These are phyloP conservation scores for Penicillium sp. DNA, from an alignment of 2,329 filamentous ascomycete genomes.

Conservation along the genomic window DNA sequence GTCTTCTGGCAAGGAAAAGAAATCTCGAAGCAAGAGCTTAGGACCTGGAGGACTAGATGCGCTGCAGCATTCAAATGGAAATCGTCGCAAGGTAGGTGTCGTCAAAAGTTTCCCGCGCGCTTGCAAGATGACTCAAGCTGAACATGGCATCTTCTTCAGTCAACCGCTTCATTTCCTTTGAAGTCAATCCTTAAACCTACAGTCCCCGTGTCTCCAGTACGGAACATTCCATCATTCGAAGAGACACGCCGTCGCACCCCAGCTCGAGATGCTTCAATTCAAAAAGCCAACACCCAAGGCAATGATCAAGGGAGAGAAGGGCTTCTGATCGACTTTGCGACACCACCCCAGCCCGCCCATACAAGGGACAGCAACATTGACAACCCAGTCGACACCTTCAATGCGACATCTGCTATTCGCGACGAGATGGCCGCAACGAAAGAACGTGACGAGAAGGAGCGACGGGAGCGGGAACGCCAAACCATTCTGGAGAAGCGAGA, in stretches of 20 bases:
- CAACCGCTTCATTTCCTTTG: constrained; percentile 47
- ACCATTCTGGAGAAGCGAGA: constrained; percentile 74
- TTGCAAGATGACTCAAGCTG: constrained; percentile 7
- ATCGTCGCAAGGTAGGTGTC: constrained; percentile 72
- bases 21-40: constrained; percentile 92
- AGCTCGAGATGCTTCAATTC: constrained; percentile 35
- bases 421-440: constrained; percentile 65
- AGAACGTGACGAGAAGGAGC: constrained; percentile 70
- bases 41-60: constrained; percentile 88
- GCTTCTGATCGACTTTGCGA: constrained; percentile 50
- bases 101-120: constrained; percentile 6
- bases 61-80: constrained; percentile 73
- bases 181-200: constrained; percentile 82
- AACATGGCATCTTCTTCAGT: constrained; percentile 37
- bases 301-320: constrained; percentile 33
- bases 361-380: constrained; percentile 47
- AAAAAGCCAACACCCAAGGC: constrained; percentile 17
- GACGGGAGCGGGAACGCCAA: constrained; percentile 60
- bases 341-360: constrained; percentile 39
- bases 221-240: constrained; percentile 65
- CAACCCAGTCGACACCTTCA: constrained; percentile 54
- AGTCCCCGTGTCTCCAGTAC: constrained; percentile 66
- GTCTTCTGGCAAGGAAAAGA: constrained; percentile 56
- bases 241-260: constrained; percentile 51
- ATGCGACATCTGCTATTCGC: constrained; percentile 44